Conservation (phyloP, 192 early-diverging fungal species). For the Entomortierella beljakovae region DNA sequence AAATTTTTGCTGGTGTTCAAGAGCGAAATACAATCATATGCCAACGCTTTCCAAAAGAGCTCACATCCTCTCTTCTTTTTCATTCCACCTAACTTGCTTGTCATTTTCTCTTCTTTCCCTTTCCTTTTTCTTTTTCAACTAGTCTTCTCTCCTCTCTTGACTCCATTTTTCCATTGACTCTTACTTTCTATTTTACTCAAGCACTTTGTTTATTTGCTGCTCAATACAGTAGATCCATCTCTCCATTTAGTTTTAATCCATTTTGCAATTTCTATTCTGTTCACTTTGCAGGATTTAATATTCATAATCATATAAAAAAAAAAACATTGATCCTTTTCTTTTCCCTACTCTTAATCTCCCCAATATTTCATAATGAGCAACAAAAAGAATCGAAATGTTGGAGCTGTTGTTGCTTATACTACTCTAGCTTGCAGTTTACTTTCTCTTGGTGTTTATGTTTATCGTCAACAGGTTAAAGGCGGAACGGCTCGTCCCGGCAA, state of each 20-base stretch:
- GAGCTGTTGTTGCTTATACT: constrained; percentile 39
- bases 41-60: not conserved
- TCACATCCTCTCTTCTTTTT: not conserved
- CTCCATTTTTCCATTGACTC: not conserved
- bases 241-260: not conserved
- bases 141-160: not conserved
- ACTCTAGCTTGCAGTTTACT: constrained; percentile 38
- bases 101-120: not conserved
- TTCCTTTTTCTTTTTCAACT: not conserved
- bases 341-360: not conserved
- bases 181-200: not conserved
- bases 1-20: not conserved
- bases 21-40: not conserved
- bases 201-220: not conserved
- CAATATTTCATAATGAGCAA: constrained; percentile 34
- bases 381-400: constrained; percentile 34
- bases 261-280: constrained; percentile 5
- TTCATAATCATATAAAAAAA: too few relatives aligned
- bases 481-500: constrained; percentile 6
- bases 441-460: constrained; percentile 40
- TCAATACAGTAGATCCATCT: not conserved
- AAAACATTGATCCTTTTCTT: not conserved
- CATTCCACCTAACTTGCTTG: too few relatives aligned
- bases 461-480: constrained; percentile 26
- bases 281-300: constrained; percentile 18